Conservation (phyloP, 495 filamentous ascomycete genomes). For the Schizothecium vesticola region DNA sequence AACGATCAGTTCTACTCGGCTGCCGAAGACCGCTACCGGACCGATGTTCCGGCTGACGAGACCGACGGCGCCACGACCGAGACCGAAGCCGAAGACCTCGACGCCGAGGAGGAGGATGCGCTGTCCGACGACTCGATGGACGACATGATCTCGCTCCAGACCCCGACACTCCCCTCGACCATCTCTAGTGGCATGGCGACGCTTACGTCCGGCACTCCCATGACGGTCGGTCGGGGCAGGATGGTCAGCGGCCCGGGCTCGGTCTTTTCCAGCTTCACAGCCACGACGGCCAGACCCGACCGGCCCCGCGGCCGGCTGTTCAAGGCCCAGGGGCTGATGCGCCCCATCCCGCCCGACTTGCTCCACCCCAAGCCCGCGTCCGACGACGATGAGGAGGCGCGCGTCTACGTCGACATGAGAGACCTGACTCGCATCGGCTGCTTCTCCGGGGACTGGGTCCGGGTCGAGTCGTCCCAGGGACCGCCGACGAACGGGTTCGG, state of each 20-base stretch:
- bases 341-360: slow-evolving; percentile 66
- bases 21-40: slow-evolving; percentile 61
- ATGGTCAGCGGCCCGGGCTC: slow-evolving; percentile 70
- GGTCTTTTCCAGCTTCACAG: slow-evolving; percentile 77
- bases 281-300: slow-evolving; percentile 65
- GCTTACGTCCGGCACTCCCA: slow-evolving; percentile 65
- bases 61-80: slow-evolving; percentile 43
- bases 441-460: slow-evolving; percentile 98
- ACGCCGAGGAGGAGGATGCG: slow-evolving; percentile 47
- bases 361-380: slow-evolving; percentile 72
- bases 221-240: slow-evolving; percentile 53
- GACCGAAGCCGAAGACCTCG: slow-evolving; percentile 55
- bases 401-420: slow-evolving; percentile 81
- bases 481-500: slow-evolving; percentile 55
- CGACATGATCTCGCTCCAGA: slow-evolving; percentile 76
- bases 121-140: slow-evolving; percentile 72
- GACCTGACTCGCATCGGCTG: slow-evolving; percentile 83
- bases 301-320: slow-evolving; percentile 57
- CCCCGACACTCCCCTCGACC: slow-evolving; percentile 67
- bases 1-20: slow-evolving; percentile 89
- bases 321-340: slow-evolving; percentile 70
- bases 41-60: slow-evolving; percentile 36
- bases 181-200: slow-evolving; percentile 64
- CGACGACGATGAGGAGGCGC: slow-evolving; percentile 79
- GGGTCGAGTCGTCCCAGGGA: slow-evolving; percentile 66